Evolutionary conservation across 2,329 filamentous ascomycete genomes (phyloP).

Genomic region (Calonectria pseudoturangicola): DNA sequence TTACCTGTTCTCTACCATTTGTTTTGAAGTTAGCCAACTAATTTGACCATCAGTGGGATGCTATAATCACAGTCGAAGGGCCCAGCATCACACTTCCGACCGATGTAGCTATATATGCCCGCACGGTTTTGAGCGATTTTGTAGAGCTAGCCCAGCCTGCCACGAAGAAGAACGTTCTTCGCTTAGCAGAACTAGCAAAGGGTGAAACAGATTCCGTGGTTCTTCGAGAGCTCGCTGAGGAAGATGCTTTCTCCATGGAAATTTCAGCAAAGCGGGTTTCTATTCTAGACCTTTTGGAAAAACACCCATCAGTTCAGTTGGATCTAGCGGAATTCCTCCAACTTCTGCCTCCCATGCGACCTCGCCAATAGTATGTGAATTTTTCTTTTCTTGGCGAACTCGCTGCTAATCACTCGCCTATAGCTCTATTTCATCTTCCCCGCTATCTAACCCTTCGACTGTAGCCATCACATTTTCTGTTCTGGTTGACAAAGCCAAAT

Average conservation of each 20-base stretch:
- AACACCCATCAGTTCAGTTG: neutral
- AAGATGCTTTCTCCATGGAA: neutral
- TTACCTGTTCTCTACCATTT: neutral
- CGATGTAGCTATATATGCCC: neutral
- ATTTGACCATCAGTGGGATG: neutral
- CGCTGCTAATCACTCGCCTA: neutral
- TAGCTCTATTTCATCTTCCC: constrained; percentile 10
- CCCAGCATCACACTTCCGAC: constrained; percentile 1
- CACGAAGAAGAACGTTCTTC: constrained; percentile 2
- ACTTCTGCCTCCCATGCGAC: constrained; percentile 5
- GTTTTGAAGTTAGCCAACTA: too few relatives aligned
- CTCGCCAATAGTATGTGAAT: constrained; percentile 4
- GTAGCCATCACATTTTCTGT: neutral
- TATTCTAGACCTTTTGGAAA: constrained; percentile 7
- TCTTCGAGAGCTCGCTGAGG: neutral
- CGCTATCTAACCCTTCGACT: neutral
- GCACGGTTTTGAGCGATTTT: neutral
- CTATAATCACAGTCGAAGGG: neutral
- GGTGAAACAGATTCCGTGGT: neutral
- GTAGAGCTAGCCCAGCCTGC: neutral
- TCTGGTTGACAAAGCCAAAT: neutral
- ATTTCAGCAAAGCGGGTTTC: constrained; percentile 3
- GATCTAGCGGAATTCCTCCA: constrained; percentile 10
- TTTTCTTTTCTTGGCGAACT: neutral
- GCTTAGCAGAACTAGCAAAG: neutral